Percentiles rank a stretch among this genome's conserved stretches.
Conservation (phyloP, 305 asterid species). For the Fraxinus sp. region DNA sequence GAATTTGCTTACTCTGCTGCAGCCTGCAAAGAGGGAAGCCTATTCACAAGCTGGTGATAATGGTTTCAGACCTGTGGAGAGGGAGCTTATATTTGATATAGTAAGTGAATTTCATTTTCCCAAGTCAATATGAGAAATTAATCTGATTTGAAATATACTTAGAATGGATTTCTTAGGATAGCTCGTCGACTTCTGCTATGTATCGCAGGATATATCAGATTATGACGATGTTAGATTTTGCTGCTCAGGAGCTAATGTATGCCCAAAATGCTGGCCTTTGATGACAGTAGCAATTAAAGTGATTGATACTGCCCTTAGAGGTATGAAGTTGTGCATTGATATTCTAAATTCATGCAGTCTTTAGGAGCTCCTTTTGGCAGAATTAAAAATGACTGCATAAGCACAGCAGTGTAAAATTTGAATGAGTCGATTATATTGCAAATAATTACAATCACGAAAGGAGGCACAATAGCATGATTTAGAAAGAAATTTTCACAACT, state of each 20-base stretch:
- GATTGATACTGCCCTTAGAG: constrained; percentile 89
- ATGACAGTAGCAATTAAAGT: constrained; percentile 93
- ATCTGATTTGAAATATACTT: constrained; percentile 1
- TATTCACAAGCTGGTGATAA: constrained; percentile 77
- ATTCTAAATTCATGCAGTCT: background rate
- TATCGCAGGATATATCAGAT: constrained; percentile 76
- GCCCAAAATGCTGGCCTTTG: constrained; percentile 90
- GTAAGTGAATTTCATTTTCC: constrained; percentile 44
- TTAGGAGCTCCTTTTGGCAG: background rate
- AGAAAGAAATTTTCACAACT: constrained; percentile 3
- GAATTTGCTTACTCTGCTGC: constrained; percentile 28
- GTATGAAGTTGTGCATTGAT: constrained; percentile 33
- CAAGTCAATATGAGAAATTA: background rate
- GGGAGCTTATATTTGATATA: constrained; percentile 86
- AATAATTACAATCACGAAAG: background rate
- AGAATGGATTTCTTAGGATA: background rate
- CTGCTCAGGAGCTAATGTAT: constrained; percentile 94
- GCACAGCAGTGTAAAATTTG: background rate
- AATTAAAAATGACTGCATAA: background rate
- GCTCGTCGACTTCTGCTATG: constrained; percentile 16
- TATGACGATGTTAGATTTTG: constrained; percentile 95
- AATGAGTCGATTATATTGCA: background rate
- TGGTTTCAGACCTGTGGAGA: constrained; percentile 70
- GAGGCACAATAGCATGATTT: background rate
- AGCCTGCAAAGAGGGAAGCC: constrained; percentile 91